These are phyloP conservation scores for Pulveroboletus frians DNA, from an alignment of 768 basidiomycete species.

Conservation along the genomic window DNA sequence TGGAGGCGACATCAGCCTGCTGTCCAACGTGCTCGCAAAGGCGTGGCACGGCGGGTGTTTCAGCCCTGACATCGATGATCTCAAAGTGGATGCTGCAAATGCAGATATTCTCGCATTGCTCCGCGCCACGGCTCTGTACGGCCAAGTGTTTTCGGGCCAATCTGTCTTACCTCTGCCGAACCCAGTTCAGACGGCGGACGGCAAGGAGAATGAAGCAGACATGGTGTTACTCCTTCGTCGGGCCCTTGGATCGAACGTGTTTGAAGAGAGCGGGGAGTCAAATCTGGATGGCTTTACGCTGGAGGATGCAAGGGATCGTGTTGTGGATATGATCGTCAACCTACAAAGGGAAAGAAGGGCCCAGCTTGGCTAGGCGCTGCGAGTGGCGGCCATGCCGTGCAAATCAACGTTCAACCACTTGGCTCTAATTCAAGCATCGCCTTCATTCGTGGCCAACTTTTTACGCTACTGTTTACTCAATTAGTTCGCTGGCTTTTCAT, in stretches of 20 bases:
- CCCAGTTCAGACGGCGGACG: slow-evolving; percentile 33
- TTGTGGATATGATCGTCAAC: slow-evolving; percentile 63
- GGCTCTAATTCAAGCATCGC: neutral
- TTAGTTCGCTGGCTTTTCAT: neutral
- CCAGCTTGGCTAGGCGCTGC: slow-evolving; percentile 3
- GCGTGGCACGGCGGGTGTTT: slow-evolving; percentile 43
- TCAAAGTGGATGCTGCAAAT: slow-evolving; percentile 30
- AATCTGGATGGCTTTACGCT: slow-evolving; percentile 35
- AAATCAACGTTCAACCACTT: neutral
- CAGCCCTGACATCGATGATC: slow-evolving; percentile 26
- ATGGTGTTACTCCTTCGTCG: slow-evolving; percentile 44
- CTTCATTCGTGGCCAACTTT: neutral
- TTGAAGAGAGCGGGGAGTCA: slow-evolving; percentile 30
- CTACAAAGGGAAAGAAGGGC: slow-evolving; percentile 28
- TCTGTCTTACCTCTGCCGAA: slow-evolving; percentile 57
- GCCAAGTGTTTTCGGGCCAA: slow-evolving; percentile 48
- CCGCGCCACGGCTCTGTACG: slow-evolving; percentile 56
- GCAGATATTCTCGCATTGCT: slow-evolving; percentile 51
- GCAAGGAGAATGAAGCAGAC: slow-evolving; percentile 23
- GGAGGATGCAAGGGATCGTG: slow-evolving; percentile 73
- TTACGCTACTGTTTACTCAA: neutral
- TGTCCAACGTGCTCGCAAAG: slow-evolving; percentile 54
- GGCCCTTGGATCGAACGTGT: slow-evolving; percentile 50
- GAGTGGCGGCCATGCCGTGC: neutral
- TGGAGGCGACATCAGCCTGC: slow-evolving; percentile 50